Conservation (phyloP, 2,329 filamentous ascomycete genomes). For the Beauveria sp. region DNA sequence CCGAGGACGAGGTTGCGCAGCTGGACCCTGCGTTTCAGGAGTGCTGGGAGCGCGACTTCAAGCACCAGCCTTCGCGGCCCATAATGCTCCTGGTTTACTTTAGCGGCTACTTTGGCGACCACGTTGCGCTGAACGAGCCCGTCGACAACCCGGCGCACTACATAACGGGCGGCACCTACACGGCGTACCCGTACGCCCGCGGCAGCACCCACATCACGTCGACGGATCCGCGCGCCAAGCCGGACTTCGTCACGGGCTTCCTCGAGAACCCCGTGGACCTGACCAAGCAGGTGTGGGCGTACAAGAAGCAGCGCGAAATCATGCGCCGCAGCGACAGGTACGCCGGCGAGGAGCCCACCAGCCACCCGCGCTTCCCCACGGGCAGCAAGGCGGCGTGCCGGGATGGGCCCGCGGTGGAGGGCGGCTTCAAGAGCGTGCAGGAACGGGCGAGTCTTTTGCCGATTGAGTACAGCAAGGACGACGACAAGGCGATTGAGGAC, state of each 20-base stretch:
- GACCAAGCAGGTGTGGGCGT: conserved; percentile 53
- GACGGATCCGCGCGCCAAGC: conserved; percentile 24
- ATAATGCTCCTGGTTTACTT: conserved; percentile 18
- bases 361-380: conserved; percentile 35
- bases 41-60: conserved; percentile 45
- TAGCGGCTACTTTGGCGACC: conserved; percentile 23
- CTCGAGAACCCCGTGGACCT: conserved; percentile 41
- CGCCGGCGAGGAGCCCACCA: conserved; percentile 33
- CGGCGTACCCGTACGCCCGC: conserved; percentile 52
- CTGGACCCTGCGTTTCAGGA: conserved; percentile 42
- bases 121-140: conserved; percentile 20
- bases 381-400: conserved; percentile 33
- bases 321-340: conserved; percentile 46
- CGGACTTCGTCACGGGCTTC: conserved; percentile 45
- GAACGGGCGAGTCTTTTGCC: conserved; percentile 23
- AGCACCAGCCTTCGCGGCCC: conserved; percentile 18
- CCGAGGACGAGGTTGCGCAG: conserved; percentile 40
- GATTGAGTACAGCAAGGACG: conserved; percentile 39
- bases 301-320: conserved; percentile 56
- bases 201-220: conserved; percentile 49
- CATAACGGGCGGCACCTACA: conserved; percentile 42
- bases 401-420: conserved; percentile 34
- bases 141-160: conserved; percentile 35
- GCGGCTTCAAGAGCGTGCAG: conserved; percentile 28
- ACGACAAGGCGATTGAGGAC: conserved; percentile 37